phyloP scores from a whole-genome alignment of 2,329 filamentous ascomycete species.

The Taxawa tesnikishii region DNA sequence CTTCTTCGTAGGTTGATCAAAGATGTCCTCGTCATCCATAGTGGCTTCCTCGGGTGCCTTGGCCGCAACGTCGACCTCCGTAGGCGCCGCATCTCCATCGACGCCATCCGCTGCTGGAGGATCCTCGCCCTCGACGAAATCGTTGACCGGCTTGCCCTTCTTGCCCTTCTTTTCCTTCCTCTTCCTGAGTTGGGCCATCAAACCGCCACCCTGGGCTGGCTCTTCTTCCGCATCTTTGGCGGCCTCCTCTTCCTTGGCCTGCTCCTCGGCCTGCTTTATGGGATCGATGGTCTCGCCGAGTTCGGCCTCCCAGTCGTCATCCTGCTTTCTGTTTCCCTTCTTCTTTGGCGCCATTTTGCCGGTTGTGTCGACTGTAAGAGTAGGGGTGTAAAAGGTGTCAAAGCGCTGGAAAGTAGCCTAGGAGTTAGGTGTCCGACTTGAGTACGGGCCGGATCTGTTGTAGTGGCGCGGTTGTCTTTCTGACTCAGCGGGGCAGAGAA shows the following conservation, averaged over 20 bases:
- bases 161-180: constrained; percentile 70
- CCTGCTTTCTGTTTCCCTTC: constrained; percentile 68
- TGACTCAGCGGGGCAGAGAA: too few relatives aligned
- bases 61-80: constrained; percentile 36
- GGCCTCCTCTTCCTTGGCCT: constrained; percentile 32
- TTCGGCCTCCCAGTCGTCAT: constrained; percentile 92
- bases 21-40: constrained; percentile 59
- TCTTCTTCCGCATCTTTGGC: constrained; percentile 35
- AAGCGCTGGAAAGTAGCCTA: too few relatives aligned
- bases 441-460: too few relatives aligned
- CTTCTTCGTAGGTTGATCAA: constrained; percentile 64
- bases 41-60: constrained; percentile 73
- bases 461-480: too few relatives aligned
- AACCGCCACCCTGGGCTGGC: constrained; percentile 36
- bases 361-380: too few relatives aligned
- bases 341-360: constrained; percentile 81
- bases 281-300: constrained; percentile 67
- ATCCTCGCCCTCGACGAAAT: constrained; percentile 59
- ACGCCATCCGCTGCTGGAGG: constrained; percentile 30
- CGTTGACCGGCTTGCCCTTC: constrained; percentile 65
- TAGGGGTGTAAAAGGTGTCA: too few relatives aligned
- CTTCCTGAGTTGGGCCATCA: constrained; percentile 38
- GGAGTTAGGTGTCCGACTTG: too few relatives aligned
- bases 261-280: constrained; percentile 35
- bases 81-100: constrained; percentile 23